phyloP scores from a whole-genome alignment of 352 stramenopile genomes.

The Pilasporangium apinafurcum region DNA sequence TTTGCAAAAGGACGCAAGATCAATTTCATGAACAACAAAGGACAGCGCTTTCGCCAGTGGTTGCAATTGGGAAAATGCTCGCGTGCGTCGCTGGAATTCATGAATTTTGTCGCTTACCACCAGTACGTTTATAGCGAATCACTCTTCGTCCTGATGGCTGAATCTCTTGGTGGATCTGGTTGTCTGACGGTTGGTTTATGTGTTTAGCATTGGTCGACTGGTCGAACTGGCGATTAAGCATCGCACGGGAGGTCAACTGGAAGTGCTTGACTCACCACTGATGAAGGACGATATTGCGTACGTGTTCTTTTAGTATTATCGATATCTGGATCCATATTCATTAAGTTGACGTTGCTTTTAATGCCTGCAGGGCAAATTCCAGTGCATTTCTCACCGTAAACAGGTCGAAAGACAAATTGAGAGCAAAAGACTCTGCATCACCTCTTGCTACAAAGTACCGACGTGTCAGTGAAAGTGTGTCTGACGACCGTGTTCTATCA shows the following conservation, averaged over 20 bases:
- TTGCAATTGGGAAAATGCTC: constrained; percentile 55
- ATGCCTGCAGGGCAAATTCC: too few relatives aligned
- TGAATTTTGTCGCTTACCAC: constrained; percentile 85
- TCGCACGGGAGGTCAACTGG: constrained; percentile 44
- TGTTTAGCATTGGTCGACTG: constrained; percentile 60
- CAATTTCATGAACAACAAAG: constrained; percentile 82
- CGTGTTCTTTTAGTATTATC: constrained; percentile 7
- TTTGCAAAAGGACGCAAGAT: constrained; percentile 74
- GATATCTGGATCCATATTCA: background rate
- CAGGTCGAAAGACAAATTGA: too few relatives aligned
- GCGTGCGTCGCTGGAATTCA: constrained; percentile 71
- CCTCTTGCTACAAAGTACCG: too few relatives aligned
- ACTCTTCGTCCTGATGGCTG: background rate
- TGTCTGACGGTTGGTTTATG: background rate
- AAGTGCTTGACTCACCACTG: constrained; percentile 40
- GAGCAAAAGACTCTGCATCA: too few relatives aligned
- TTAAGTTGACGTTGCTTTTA: too few relatives aligned
- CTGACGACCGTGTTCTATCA: constrained; percentile 3
- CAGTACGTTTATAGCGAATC: constrained; percentile 51
- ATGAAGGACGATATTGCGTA: constrained; percentile 61
- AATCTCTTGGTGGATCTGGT: background rate
- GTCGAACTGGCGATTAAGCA: constrained; percentile 81
- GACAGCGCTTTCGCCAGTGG: constrained; percentile 63
- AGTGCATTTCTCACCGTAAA: too few relatives aligned
- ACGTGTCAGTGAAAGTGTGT: constrained; percentile 3